Conservation (phyloP, 2,329 filamentous ascomycete species). For the Ophiosphaerella korrae region DNA sequence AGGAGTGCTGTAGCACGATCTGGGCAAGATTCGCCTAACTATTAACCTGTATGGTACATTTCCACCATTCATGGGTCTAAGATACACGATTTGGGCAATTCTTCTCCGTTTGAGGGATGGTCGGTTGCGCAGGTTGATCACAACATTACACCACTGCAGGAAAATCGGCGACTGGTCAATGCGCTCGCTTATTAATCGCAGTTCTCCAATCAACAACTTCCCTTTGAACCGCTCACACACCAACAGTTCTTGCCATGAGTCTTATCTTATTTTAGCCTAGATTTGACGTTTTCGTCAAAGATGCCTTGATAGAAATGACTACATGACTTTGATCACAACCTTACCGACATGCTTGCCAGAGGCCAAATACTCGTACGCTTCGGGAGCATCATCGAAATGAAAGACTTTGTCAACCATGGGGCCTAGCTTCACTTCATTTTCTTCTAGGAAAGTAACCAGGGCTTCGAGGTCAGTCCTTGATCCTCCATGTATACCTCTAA, state of each 20-base stretch:
- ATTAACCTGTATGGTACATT: neutral
- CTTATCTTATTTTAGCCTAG: no score
- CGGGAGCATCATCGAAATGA: conserved; percentile 38
- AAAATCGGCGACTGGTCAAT: neutral
- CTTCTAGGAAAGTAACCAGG: conserved; percentile 41
- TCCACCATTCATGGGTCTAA: neutral
- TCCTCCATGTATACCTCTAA: conserved; percentile 63
- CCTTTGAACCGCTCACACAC: no score
- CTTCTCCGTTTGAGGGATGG: no score
- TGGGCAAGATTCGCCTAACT: neutral
- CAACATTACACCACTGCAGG: neutral
- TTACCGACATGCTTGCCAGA: conserved; percentile 45
- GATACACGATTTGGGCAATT: no score
- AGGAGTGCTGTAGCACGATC: neutral
- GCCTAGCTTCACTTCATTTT: conserved; percentile 34
- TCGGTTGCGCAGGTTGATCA: neutral
- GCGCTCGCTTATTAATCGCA: neutral
- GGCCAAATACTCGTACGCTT: conserved; percentile 43
- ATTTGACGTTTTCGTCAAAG: neutral
- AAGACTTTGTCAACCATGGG: conserved; percentile 43
- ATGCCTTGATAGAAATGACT: conserved; percentile 2
- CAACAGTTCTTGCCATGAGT: neutral
- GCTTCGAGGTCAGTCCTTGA: conserved; percentile 57
- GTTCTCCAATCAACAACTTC: no score
- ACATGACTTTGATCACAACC: conserved; percentile 22